Base-by-base conservation (phyloP, 345 rosid species). In the Citrus sp. region DNA sequence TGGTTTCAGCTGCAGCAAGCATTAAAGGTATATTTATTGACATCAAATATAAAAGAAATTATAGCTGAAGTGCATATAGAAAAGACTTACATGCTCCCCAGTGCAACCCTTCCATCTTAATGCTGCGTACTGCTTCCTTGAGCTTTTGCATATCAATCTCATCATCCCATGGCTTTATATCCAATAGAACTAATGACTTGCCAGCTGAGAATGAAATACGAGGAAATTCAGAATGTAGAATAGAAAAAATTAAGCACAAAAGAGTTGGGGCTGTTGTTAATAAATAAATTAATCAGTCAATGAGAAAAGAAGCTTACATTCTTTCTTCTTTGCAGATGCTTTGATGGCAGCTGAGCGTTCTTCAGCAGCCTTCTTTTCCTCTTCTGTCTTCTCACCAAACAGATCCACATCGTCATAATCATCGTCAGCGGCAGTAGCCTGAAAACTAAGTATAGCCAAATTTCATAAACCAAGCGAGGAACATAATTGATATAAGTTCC, bases 131-230 rank as follows among this genome's bases (percentile, higher is more conserved):
- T 28, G 90, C 87, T 79, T 91, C 95, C 83, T 93, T 94, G 4
- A 91, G 91, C 84, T 90, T 93, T 83, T 90, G 86, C 97, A 93
- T 93, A 87, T 93, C 95, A 6, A 95, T 93, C 80, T 93, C 97
- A 81, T 93, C 95, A 79, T 93, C 95, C 97, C 97, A 91, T 4
- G 97, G 97, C 78, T 93, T 93, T 55, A 91, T 71, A 79, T 93
- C 95, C 85, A 93, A 46, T 65, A 93, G 75, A 35, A 91, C 93
- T 18, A 93, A 91, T 1, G 97, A 93, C 88, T 93, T 90, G 32
- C 97, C 97, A 64, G 91, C 97, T 92, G 81, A 49, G 18, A 37
- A 78, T 25, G 18, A 63, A 59, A 70, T 21, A 64, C 56, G 19
- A 22, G 25, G 46, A 42, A 28, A 70, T 7, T 22, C 9, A 68